These are phyloP conservation scores for Dothistroma pini DNA, from an alignment of 2,329 filamentous ascomycete genomes.

Conservation along the genomic window DNA sequence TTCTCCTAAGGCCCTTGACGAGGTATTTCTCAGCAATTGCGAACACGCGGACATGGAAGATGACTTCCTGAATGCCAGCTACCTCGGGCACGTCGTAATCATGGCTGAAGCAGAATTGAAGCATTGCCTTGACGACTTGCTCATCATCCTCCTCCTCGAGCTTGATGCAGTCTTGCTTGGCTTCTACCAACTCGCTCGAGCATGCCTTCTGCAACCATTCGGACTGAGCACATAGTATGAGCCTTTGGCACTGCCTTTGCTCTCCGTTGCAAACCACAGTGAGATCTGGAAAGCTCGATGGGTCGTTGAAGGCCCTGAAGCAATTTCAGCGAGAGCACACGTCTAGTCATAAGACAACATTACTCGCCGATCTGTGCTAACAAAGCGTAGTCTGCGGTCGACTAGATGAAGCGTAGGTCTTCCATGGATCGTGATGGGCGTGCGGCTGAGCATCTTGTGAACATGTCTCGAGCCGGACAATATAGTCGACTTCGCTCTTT, in stretches of 20 bases:
- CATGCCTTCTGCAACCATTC: constrained; percentile 1
- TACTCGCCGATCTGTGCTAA: background rate
- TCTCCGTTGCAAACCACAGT: background rate
- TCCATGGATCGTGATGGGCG: background rate
- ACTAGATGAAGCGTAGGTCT: background rate
- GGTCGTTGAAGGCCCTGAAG: background rate
- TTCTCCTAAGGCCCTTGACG: background rate
- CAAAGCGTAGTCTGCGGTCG: background rate
- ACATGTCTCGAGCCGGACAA: no score
- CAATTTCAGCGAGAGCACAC: background rate
- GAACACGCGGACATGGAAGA: constrained; percentile 5
- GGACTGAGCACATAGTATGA: background rate
- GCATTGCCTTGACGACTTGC: background rate
- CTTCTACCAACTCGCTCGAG: background rate
- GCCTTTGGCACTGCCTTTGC: constrained; percentile 1
- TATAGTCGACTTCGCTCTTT: no score
- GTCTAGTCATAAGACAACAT: background rate
- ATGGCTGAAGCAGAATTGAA: background rate
- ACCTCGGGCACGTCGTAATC: background rate
- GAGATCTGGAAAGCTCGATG: background rate
- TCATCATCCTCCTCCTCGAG: background rate
- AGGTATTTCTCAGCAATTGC: constrained; percentile 1
- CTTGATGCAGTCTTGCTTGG: background rate
- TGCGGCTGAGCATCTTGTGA: no score
- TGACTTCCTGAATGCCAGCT: background rate